Conservation (phyloP, 2,329 filamentous ascomycete species). For the Metarhizium guizhouense region DNA sequence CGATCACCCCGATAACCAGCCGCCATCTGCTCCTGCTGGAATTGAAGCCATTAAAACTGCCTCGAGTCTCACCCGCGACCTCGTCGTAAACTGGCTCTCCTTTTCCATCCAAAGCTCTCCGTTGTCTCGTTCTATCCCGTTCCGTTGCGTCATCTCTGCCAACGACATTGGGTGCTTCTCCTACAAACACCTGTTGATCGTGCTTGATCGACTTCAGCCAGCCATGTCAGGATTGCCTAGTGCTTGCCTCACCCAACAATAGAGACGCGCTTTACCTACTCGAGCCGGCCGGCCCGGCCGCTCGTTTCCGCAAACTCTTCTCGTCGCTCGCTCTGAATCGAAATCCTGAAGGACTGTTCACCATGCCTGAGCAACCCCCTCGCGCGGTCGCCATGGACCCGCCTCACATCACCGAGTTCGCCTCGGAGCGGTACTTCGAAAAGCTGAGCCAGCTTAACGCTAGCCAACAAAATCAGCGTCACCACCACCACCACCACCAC, state of each 20-base stretch:
- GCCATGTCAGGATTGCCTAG: conserved; percentile 21
- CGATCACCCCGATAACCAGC: neutral
- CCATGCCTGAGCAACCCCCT: conserved; percentile 24
- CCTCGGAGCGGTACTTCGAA: conserved; percentile 54
- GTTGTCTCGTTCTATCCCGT: neutral
- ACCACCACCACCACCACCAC: conserved; percentile 9
- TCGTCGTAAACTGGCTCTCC: neutral
- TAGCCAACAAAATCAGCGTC: conserved; percentile 32
- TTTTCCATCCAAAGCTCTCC: neutral
- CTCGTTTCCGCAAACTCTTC: conserved; percentile 6
- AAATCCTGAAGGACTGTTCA: conserved; percentile 7
- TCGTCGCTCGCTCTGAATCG: conserved; percentile 14
- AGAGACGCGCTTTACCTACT: conserved; percentile 19
- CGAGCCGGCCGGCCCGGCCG: conserved; percentile 20
- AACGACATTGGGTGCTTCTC: neutral
- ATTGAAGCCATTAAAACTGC: neutral
- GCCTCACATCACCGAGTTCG: conserved; percentile 57
- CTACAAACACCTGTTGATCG: neutral
- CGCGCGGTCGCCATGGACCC: conserved; percentile 43
- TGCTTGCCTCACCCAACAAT: conserved; percentile 15
- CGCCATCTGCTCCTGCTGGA: neutral
- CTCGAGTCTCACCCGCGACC: neutral
- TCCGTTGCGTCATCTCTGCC: neutral
- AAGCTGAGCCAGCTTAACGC: conserved; percentile 49
- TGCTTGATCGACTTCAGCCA: conserved; percentile 4